Conservation (phyloP, 192 early-diverging fungal species). For the Backusella macrospora region DNA sequence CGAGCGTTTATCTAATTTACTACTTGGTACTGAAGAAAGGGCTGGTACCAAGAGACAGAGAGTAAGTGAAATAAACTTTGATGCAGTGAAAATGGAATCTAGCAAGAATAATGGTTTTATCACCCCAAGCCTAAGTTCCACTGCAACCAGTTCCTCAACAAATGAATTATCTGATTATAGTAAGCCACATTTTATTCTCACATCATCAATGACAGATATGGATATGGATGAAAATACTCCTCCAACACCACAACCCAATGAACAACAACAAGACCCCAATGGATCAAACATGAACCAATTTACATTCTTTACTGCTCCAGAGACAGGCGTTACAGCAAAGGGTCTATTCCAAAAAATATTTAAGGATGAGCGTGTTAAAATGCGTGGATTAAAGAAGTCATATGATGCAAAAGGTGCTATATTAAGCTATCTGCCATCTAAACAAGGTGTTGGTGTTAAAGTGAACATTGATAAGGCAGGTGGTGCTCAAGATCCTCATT, state of each 20-base stretch:
- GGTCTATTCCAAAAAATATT: not conserved
- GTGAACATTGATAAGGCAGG: not conserved
- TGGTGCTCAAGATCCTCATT: slow-evolving; percentile 7
- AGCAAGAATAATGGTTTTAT: not conserved
- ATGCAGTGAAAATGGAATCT: not conserved
- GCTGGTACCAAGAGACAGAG: not conserved
- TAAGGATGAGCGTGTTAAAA: slow-evolving; percentile 1
- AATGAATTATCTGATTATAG: not conserved
- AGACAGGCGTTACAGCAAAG: not conserved
- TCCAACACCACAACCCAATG: not conserved
- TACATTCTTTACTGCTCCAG: slow-evolving; percentile 1
- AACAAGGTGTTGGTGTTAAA: not conserved
- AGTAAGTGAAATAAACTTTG: not conserved
- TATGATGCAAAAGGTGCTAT: slow-evolving; percentile 10
- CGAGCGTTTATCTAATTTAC: not conserved
- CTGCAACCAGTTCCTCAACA: not conserved
- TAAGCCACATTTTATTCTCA: not conserved
- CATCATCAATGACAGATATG: not conserved
- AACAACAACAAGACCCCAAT: not conserved
- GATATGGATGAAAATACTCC: not conserved
- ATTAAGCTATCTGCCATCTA: not conserved
- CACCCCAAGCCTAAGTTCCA: not conserved
- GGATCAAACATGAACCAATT: not conserved
- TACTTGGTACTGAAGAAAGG: not conserved
- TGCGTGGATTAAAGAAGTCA: not conserved